These are phyloP conservation scores for Xylaria polymorpha DNA, from an alignment of 2,329 filamentous ascomycete species.

Conservation along the genomic window DNA sequence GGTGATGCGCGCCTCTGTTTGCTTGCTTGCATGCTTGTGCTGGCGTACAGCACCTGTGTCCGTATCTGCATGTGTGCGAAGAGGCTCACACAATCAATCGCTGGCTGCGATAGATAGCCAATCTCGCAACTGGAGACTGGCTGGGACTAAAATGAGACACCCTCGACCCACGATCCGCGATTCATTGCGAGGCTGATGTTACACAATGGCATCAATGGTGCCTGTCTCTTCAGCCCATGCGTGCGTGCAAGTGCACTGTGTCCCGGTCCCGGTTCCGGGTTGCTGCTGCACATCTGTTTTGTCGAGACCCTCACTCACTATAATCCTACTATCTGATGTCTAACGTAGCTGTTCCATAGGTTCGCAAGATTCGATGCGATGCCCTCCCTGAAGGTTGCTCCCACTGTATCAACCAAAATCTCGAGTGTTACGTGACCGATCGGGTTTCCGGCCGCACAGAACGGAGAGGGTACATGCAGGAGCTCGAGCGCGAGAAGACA, in stretches of 20 bases:
- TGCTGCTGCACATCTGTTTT: conserved; percentile 25
- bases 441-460: conserved; percentile 85
- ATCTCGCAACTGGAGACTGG: conserved; percentile 1
- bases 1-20: neutral
- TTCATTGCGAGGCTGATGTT: conserved; percentile 24
- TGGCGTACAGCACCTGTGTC: neutral
- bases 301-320: neutral
- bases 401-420: conserved; percentile 79
- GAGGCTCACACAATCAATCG: conserved; percentile 7
- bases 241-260: conserved; percentile 31
- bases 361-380: conserved; percentile 90
- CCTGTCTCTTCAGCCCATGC: conserved; percentile 17
- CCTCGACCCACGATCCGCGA: neutral
- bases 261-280: conserved; percentile 24
- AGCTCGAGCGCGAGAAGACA: conserved; percentile 78
- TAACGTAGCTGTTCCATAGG: conserved; percentile 52
- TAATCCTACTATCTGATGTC: conserved; percentile 29
- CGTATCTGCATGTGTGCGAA: neutral
- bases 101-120: neutral
- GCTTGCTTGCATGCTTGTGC: conserved; percentile 3
- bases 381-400: conserved; percentile 83
- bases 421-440: conserved; percentile 86
- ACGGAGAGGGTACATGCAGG: conserved; percentile 80
- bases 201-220: conserved; percentile 6
- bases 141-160: conserved; percentile 10